These are phyloP conservation scores for Phialemoniopsis sp. DNA, from an alignment of 2,329 filamentous ascomycete species.

Conservation along the genomic window DNA sequence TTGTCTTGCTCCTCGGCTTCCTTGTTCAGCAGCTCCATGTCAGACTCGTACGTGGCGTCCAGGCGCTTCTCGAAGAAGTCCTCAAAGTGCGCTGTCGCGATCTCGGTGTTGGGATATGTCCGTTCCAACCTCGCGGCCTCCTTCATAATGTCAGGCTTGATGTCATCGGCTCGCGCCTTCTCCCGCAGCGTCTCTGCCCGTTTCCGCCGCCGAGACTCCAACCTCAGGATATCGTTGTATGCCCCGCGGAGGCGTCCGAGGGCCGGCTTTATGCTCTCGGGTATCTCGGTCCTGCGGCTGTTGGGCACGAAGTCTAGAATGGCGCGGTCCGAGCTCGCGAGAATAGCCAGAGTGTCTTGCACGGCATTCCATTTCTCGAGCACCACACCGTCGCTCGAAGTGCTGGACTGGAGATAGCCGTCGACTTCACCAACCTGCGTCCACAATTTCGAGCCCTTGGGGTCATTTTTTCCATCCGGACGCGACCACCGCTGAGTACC, in stretches of 20 bases:
- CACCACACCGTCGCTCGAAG: slow-evolving; percentile 56
- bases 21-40: slow-evolving; percentile 65
- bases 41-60: slow-evolving; percentile 70
- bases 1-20: slow-evolving; percentile 75
- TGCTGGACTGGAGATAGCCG: slow-evolving; percentile 71
- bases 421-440: slow-evolving; percentile 74
- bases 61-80: slow-evolving; percentile 82
- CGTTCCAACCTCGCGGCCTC: slow-evolving; percentile 85
- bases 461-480: slow-evolving; percentile 64
- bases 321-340: slow-evolving; percentile 75
- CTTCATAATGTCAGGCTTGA: slow-evolving; percentile 75
- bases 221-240: slow-evolving; percentile 78
- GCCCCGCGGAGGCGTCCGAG: slow-evolving; percentile 72
- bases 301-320: slow-evolving; percentile 88
- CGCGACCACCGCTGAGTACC: slow-evolving; percentile 85
- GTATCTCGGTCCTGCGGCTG: slow-evolving; percentile 73
- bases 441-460: slow-evolving; percentile 66
- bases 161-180: slow-evolving; percentile 82
- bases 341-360: slow-evolving; percentile 68
- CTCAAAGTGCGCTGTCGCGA: slow-evolving; percentile 89
- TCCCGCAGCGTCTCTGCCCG: slow-evolving; percentile 76
- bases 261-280: slow-evolving; percentile 74
- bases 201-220: slow-evolving; percentile 76
- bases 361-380: slow-evolving; percentile 75
- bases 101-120: slow-evolving; percentile 76